These are phyloP conservation scores for Perilla frutescens DNA, from an alignment of 257 asterid genomes.

Conservation along the genomic window DNA sequence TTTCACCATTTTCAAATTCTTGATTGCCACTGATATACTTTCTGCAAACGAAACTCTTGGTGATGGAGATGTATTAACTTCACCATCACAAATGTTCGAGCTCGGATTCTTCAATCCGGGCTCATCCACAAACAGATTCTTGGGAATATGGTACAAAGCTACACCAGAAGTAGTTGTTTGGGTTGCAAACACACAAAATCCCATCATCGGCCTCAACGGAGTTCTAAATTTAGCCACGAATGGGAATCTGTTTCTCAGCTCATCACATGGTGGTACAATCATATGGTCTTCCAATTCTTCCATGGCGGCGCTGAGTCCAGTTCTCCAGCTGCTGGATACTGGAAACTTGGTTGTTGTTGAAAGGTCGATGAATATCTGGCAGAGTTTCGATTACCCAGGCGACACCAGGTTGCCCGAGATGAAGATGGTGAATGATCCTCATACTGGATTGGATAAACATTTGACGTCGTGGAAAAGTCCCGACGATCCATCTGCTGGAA, in stretches of 20 bases:
- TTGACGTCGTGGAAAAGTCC: conserved; percentile 14
- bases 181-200: conserved; percentile 22
- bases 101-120: conserved; percentile 24
- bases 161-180: conserved; percentile 26
- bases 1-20: background rate
- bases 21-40: background rate
- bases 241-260: conserved; percentile 8
- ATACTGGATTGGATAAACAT: background rate
- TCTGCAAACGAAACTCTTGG: conserved; percentile 1
- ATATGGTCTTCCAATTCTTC: conserved; percentile 3
- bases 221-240: background rate
- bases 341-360: conserved; percentile 10
- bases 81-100: conserved; percentile 15
- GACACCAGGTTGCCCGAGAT: conserved; percentile 27
- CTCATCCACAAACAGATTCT: background rate
- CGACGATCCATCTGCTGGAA: conserved; percentile 22
- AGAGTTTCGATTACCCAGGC: conserved; percentile 19
- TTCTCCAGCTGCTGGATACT: background rate
- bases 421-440: conserved; percentile 20
- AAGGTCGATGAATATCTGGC: conserved; percentile 10
- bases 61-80: background rate
- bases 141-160: conserved; percentile 28
- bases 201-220: background rate
- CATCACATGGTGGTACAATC: background rate
- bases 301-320: background rate